These are phyloP conservation scores for Pseudogymnoascus sp. DNA, from an alignment of 2,329 filamentous ascomycete species.

Conservation along the genomic window DNA sequence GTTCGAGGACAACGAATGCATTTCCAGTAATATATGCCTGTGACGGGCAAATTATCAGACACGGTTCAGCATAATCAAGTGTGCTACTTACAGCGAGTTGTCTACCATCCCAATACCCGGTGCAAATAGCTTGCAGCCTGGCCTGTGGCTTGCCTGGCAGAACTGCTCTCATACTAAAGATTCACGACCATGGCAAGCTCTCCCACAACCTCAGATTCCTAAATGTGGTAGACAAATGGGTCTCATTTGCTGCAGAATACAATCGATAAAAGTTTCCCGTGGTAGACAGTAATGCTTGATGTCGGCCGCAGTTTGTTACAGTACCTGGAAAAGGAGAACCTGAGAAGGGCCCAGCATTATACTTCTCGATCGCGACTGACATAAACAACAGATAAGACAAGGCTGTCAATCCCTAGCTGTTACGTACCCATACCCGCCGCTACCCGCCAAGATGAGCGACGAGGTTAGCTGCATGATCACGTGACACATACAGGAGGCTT, in stretches of 20 bases:
- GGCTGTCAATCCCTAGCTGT: conserved; percentile 2
- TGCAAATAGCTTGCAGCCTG: conserved; percentile 69
- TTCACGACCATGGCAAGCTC: conserved; percentile 3
- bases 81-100: conserved; percentile 60
- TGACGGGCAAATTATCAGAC: conserved; percentile 11
- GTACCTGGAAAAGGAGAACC: background rate
- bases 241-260: conserved; percentile 3
- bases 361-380: background rate
- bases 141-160: conserved; percentile 72
- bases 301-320: background rate
- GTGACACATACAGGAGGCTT: background rate
- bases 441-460: background rate
- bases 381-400: conserved; percentile 8
- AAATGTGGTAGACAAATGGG: background rate
- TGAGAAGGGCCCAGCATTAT: background rate
- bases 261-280: background rate
- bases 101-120: conserved; percentile 63
- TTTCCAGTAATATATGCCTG: conserved; percentile 86
- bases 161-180: conserved; percentile 62
- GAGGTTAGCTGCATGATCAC: background rate
- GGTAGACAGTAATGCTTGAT: background rate
- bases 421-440: background rate
- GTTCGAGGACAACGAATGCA: conserved; percentile 75
- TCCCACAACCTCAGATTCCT: background rate
- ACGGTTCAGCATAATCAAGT: conserved; percentile 9